phyloP scores from a whole-genome alignment of 1,284 basidiomycete species.

The Ustilago nuda region DNA sequence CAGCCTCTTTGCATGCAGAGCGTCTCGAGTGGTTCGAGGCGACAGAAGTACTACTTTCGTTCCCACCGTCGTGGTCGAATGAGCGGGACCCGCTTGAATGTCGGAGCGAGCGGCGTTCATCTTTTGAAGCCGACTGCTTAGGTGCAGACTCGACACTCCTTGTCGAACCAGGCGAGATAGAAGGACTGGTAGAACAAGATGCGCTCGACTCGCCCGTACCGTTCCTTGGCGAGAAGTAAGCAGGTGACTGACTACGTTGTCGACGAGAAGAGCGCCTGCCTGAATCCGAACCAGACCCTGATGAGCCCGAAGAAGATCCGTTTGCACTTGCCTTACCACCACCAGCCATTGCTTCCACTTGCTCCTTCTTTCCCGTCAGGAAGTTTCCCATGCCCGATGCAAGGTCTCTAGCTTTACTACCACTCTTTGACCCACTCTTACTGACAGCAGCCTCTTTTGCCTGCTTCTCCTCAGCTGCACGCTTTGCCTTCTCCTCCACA shows the following conservation, averaged over 20 bases:
- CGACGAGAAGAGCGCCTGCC: slow-evolving; percentile 24
- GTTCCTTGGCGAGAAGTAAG: slow-evolving; percentile 44
- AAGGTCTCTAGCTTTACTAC: slow-evolving; percentile 26
- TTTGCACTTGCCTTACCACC: slow-evolving; percentile 9
- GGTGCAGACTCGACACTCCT: slow-evolving; percentile 15
- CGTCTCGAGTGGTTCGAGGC: slow-evolving; percentile 41
- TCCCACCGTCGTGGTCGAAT: slow-evolving; percentile 36
- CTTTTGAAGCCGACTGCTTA: slow-evolving; percentile 15
- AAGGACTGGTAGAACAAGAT: slow-evolving; percentile 39
- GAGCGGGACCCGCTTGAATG: slow-evolving; percentile 29
- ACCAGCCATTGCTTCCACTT: slow-evolving; percentile 2
- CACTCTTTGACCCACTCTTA: slow-evolving; percentile 15
- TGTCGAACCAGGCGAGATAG: slow-evolving; percentile 29
- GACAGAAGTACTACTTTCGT: slow-evolving; percentile 48
- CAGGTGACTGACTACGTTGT: slow-evolving; percentile 41
- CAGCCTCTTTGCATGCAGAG: slow-evolving; percentile 20
- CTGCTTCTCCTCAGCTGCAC: slow-evolving; percentile 40
- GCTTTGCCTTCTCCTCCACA: slow-evolving; percentile 43
- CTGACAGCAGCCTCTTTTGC: slow-evolving; percentile 32
- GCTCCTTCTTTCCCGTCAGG: slow-evolving; percentile 23
- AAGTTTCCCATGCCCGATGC: slow-evolving; percentile 39
- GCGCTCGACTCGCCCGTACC: slow-evolving; percentile 38
- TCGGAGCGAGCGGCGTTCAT: slow-evolving; percentile 17
- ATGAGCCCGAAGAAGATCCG: slow-evolving; percentile 15
- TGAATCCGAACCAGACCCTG: slow-evolving; percentile 34